A percentile compares a stretch with the other conserved stretches of the same genome.
Conservation (phyloP, 768 basidiomycete species). For the Pleurotus djamor region DNA sequence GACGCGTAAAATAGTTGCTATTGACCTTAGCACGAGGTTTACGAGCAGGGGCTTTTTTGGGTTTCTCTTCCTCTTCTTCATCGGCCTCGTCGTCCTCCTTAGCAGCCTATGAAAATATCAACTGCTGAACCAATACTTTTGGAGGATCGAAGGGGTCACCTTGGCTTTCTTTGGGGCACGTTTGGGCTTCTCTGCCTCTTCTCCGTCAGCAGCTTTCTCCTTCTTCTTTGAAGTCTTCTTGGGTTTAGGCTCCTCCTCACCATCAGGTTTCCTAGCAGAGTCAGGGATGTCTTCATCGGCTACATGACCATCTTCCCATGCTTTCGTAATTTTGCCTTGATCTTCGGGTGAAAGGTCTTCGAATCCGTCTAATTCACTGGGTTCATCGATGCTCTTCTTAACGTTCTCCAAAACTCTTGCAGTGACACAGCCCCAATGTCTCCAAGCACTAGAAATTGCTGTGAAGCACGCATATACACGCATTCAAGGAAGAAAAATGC, state of each 20-base stretch:
- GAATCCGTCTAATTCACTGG: slow-evolving; percentile 82
- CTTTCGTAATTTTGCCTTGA: slow-evolving; percentile 65
- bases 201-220: slow-evolving; percentile 38
- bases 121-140: too few relatives aligned
- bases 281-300: slow-evolving; percentile 84
- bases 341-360: slow-evolving; percentile 71
- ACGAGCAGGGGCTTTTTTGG: slow-evolving; percentile 18
- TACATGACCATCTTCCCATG: slow-evolving; percentile 77
- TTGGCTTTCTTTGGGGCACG: slow-evolving; percentile 19
- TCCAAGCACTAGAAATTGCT: slow-evolving; percentile 56
- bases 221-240: slow-evolving; percentile 25
- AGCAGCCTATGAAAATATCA: slow-evolving; percentile 3
- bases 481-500: slow-evolving; percentile 14
- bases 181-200: slow-evolving; percentile 17
- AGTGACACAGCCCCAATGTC: slow-evolving; percentile 91
- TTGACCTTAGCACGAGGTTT: slow-evolving; percentile 17
- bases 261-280: slow-evolving; percentile 61
- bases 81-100: slow-evolving; percentile 20
- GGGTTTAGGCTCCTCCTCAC: slow-evolving; percentile 14
- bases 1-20: slow-evolving; percentile 15
- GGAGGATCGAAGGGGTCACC: background rate
- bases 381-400: slow-evolving; percentile 54
- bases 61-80: slow-evolving; percentile 24
- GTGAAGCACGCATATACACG: background rate
- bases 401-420: slow-evolving; percentile 66